These are phyloP conservation scores for Juglanconis juglandina DNA, from an alignment of 2,329 filamentous ascomycete species.

Conservation along the genomic window DNA sequence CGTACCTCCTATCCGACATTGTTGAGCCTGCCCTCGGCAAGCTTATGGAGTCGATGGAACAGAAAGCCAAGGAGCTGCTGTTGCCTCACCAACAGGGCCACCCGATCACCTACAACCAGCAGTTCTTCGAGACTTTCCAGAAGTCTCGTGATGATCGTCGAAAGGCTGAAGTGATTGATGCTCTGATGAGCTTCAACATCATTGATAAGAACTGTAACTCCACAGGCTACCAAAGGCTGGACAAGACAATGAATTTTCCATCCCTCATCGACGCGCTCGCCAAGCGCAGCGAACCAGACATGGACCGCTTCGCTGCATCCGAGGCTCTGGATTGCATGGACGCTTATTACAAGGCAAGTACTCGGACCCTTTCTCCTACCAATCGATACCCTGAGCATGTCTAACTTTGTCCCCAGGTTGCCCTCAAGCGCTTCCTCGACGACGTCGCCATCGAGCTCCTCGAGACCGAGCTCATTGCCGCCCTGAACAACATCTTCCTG, in stretches of 20 bases:
- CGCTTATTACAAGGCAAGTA: conserved; percentile 33
- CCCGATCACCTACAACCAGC: conserved; percentile 52
- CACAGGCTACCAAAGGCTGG: too few species aligned
- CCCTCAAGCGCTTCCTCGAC: conserved; percentile 41
- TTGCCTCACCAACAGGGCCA: conserved; percentile 34
- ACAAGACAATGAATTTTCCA: background rate
- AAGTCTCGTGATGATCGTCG: conserved; percentile 23
- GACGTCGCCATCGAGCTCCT: conserved; percentile 40
- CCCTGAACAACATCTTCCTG: conserved; percentile 36
- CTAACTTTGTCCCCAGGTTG: conserved; percentile 31
- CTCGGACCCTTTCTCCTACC: background rate
- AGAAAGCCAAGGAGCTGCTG: conserved; percentile 39
- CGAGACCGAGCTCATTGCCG: conserved; percentile 36
- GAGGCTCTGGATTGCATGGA: conserved; percentile 33
- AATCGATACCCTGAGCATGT: background rate
- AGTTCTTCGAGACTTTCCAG: conserved; percentile 39
- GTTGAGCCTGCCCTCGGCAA: conserved; percentile 22
- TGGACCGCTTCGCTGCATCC: conserved; percentile 26
- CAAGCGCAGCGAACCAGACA: conserved; percentile 21
- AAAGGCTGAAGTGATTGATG: background rate
- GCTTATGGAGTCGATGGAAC: conserved; percentile 25
- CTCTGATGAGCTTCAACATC: background rate
- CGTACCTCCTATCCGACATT: background rate
- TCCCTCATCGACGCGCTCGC: background rate
- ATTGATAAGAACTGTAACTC: background rate